phyloP scores from a whole-genome alignment of 805 yeast species.

The Candida schatavii region DNA sequence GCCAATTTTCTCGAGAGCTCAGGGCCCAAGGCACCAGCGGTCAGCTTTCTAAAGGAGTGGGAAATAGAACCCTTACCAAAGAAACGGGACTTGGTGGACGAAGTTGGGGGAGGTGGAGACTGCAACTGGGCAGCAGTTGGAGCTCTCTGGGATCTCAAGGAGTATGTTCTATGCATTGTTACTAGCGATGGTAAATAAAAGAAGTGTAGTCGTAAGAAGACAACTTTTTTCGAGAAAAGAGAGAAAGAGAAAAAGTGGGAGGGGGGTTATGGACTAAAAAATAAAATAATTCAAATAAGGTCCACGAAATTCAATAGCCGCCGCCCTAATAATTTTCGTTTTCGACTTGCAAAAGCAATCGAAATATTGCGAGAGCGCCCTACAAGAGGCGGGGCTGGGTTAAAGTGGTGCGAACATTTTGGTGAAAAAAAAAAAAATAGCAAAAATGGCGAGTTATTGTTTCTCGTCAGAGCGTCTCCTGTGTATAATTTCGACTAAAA shows the following conservation, averaged over 20 bases:
- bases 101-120: slow-evolving; percentile 78
- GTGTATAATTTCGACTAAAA: not conserved
- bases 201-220: not conserved
- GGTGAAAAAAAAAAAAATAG: not conserved
- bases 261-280: not conserved
- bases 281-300: not conserved
- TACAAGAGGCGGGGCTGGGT: not conserved
- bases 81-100: slow-evolving; percentile 68
- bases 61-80: slow-evolving; percentile 75
- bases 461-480: not conserved
- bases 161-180: slow-evolving; percentile 80
- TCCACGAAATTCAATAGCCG: no score
- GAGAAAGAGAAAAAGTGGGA: not conserved
- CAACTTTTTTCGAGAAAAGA: not conserved
- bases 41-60: slow-evolving; percentile 67
- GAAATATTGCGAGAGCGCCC: no score
- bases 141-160: slow-evolving; percentile 73
- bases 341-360: no score
- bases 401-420: not conserved
- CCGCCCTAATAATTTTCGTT: no score
- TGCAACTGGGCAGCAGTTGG: slow-evolving; percentile 81
- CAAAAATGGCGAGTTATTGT: no score
- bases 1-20: slow-evolving; percentile 91
- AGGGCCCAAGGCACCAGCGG: slow-evolving; percentile 93
- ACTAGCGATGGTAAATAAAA: not conserved